Percentiles rank a stretch among this genome's conserved stretches.
phyloP scores from a whole-genome alignment of 176 grass and related monocot species.

The Oryza coarctata region DNA sequence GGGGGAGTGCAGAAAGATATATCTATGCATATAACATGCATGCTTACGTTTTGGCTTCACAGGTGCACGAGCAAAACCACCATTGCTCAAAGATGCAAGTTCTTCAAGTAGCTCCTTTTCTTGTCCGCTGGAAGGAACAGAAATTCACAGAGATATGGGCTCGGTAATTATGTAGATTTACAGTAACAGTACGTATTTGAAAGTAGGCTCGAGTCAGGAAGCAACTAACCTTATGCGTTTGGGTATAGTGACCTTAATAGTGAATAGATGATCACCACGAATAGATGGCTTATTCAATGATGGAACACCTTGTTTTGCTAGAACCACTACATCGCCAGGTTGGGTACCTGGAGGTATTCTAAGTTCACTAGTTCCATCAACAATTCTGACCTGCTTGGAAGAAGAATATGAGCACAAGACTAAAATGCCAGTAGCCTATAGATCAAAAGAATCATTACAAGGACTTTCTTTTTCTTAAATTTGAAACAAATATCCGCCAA shows the following conservation, averaged over 20 bases:
- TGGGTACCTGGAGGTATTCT: conserved; percentile 94
- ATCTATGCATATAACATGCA: not conserved
- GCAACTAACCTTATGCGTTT: conserved; percentile 76
- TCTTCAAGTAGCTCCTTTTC: conserved; percentile 88
- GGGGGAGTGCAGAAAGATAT: not conserved
- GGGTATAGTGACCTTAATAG: conserved; percentile 86
- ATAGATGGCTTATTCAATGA: conserved; percentile 85
- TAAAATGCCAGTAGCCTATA: not conserved
- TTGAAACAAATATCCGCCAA: conserved; percentile 31
- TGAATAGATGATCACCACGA: conserved; percentile 95
- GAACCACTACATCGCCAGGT: conserved; percentile 83
- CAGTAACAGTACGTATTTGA: not conserved
- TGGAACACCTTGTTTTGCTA: conserved; percentile 90
- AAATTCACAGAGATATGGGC: conserved; percentile 3
- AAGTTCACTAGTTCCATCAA: conserved; percentile 77
- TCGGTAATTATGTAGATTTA: conserved; percentile 4
- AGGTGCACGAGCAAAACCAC: conserved; percentile 41
- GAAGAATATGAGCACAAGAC: conserved; percentile 27
- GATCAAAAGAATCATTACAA: conserved; percentile 11
- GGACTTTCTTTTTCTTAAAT: conserved; percentile 1
- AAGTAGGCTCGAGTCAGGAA: conserved; percentile 20
- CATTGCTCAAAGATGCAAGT: conserved; percentile 69
- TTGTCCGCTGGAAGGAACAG: conserved; percentile 51
- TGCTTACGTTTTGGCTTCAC: conserved; percentile 59
- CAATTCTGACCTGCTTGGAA: conserved; percentile 76